phyloP scores from a whole-genome alignment of 441 rosid species.

The Euphorbia celastroides region DNA sequence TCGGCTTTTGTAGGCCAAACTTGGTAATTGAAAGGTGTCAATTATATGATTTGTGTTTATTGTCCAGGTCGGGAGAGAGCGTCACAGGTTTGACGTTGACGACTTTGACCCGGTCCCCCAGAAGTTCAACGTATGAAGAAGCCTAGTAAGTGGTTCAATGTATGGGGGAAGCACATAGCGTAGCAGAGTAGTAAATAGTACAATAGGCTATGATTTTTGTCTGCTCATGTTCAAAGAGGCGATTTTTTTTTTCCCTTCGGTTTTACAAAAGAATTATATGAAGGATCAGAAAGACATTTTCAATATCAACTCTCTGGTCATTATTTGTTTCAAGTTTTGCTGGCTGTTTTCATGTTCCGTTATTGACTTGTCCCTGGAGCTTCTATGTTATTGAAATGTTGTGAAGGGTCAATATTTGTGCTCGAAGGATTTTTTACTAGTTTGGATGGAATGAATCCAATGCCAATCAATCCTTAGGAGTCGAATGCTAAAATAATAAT shows the following conservation, averaged over 20 bases:
- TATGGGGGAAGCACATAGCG: constrained; percentile 22
- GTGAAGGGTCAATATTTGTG: not conserved
- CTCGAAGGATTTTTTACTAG: too few species aligned
- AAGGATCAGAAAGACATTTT: not conserved
- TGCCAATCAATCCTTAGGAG: too few species aligned
- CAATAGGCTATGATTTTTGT: constrained; percentile 11
- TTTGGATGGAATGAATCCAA: not conserved
- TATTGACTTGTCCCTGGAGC: not conserved
- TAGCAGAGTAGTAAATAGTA: constrained; percentile 2
- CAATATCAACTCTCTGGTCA: not conserved
- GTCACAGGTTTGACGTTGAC: constrained; percentile 85
- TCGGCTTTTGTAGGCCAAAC: not conserved
- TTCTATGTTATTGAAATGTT: not conserved
- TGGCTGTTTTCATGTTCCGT: not conserved
- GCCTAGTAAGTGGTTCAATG: constrained; percentile 66
- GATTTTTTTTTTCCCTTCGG: not conserved
- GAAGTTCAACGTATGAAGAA: constrained; percentile 58
- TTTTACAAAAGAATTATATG: not conserved
- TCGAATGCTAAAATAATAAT: too few species aligned
- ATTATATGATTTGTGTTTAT: constrained; percentile 8
- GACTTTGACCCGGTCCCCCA: constrained; percentile 92
- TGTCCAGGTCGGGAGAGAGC: constrained; percentile 74
- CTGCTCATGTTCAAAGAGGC: constrained; percentile 10
- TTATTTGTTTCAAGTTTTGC: not conserved
- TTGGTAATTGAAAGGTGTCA: constrained; percentile 6